phyloP scores from a whole-genome alignment of 805 yeast genomes.

The Lachancea waltii region DNA sequence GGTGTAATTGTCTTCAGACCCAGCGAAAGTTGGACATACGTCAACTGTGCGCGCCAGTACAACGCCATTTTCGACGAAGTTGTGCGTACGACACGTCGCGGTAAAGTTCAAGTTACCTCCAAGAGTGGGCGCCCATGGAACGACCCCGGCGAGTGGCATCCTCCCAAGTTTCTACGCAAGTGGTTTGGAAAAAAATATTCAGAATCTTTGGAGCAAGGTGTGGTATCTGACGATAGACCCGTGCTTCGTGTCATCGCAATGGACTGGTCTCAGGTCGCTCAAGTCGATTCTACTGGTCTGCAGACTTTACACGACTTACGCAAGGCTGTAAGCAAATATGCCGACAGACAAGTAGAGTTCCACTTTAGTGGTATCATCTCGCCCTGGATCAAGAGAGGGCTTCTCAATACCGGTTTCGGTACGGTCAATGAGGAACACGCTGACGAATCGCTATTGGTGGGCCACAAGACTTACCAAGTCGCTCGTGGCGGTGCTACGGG shows the following conservation, averaged over 20 bases:
- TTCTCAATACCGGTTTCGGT: constrained; percentile 75
- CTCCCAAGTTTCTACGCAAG: constrained; percentile 28
- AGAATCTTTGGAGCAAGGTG: constrained; percentile 12
- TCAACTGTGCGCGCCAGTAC: constrained; percentile 68
- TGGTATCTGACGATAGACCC: constrained; percentile 44
- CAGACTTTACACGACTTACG: constrained; percentile 73
- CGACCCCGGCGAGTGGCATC: constrained; percentile 60
- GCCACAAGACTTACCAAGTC: constrained; percentile 30
- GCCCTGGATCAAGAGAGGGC: constrained; percentile 80
- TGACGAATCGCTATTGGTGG: constrained; percentile 29
- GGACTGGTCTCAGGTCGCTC: constrained; percentile 74
- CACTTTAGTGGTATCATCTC: constrained; percentile 81
- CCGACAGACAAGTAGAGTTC: constrained; percentile 79
- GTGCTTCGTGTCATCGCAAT: constrained; percentile 62
- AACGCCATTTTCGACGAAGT: constrained; percentile 66
- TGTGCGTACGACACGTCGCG: constrained; percentile 53
- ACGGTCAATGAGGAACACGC: constrained; percentile 38
- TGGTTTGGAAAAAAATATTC: constrained; percentile 9
- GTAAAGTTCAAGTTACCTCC: constrained; percentile 36
- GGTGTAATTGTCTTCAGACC: constrained; percentile 86
- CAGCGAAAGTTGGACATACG: constrained; percentile 72
- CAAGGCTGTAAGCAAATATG: constrained; percentile 62
- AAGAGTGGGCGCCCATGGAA: constrained; percentile 71
- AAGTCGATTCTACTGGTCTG: constrained; percentile 71
- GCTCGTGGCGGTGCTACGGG: constrained; percentile 4